Conservation (phyloP, 768 basidiomycete genomes). For the Tulasnella calospora region DNA sequence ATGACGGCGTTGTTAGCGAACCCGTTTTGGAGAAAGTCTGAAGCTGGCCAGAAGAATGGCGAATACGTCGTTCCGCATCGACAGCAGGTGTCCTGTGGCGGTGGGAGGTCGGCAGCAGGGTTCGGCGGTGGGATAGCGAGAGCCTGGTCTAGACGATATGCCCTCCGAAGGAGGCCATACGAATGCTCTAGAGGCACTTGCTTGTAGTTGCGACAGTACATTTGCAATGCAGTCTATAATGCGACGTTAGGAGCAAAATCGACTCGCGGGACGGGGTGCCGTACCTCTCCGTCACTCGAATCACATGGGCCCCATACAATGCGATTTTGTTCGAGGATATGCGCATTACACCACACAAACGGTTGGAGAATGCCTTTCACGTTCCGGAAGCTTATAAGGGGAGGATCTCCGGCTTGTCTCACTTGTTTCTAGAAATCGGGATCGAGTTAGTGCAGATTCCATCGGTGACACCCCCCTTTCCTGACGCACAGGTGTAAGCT, state of each 20-base stretch:
- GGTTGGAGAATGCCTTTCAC: constrained; percentile 75
- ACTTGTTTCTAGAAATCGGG: constrained; percentile 43
- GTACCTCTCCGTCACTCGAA: constrained; percentile 66
- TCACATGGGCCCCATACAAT: constrained; percentile 39
- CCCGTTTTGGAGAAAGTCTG: constrained; percentile 31
- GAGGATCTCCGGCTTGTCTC: constrained; percentile 61
- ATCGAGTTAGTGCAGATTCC: not conserved
- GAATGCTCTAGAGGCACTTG: constrained; percentile 63
- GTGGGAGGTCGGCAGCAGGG: constrained; percentile 33
- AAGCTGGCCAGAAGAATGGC: constrained; percentile 62
- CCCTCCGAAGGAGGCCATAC: constrained; percentile 84
- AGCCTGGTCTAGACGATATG: constrained; percentile 71
- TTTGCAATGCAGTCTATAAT: constrained; percentile 80
- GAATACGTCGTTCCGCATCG: constrained; percentile 66
- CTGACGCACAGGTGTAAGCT: constrained; percentile 69
- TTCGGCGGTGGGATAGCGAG: constrained; percentile 40
- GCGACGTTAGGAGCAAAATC: not conserved
- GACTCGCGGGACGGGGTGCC: constrained; percentile 39
- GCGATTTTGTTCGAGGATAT: constrained; percentile 37
- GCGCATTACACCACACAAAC: constrained; percentile 72
- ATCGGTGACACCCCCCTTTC: not conserved
- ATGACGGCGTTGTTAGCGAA: constrained; percentile 28
- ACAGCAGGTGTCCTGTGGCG: constrained; percentile 42
- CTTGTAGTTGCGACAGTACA: constrained; percentile 82
- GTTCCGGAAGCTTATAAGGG: constrained; percentile 68